Conservation (phyloP, 2,329 filamentous ascomycete genomes). For the Ophiostoma australiae region DNA sequence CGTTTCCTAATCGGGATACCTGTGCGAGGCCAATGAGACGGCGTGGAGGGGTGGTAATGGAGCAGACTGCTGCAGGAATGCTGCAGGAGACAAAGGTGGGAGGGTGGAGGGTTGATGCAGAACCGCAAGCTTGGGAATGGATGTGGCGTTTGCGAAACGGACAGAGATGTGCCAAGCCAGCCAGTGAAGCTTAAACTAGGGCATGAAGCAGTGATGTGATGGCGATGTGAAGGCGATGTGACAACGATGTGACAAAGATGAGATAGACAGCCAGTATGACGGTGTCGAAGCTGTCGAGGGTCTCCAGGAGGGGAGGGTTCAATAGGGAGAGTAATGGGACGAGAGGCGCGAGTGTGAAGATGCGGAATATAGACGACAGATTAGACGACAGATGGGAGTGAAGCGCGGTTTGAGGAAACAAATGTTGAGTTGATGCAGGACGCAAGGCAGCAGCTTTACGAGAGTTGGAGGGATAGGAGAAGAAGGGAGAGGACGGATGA, state of each 20-base stretch:
- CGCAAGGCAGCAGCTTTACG: not conserved
- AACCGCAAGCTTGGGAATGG: not conserved
- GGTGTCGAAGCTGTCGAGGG: not conserved
- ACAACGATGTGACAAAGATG: not conserved
- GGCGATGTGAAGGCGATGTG: not conserved
- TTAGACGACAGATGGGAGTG: not conserved
- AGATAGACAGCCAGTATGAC: not conserved
- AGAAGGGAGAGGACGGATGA: not conserved
- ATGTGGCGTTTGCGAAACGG: not conserved
- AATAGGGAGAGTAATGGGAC: not conserved
- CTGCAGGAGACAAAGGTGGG: not conserved
- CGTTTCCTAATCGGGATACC: constrained; percentile 27
- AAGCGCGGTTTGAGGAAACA: not conserved
- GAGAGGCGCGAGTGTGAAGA: not conserved
- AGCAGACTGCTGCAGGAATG: not conserved
- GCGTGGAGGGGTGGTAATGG: not conserved
- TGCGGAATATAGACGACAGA: not conserved
- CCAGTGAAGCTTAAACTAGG: constrained; percentile 1
- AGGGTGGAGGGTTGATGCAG: not conserved
- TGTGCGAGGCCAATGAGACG: constrained; percentile 28
- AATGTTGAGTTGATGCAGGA: too few relatives aligned
- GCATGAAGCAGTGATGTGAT: not conserved
- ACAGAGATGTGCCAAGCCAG: not conserved
- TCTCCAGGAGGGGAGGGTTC: not conserved
- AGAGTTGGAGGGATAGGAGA: not conserved